phyloP scores from a whole-genome alignment of 2,329 filamentous ascomycete genomes.

The Arthrobotrys entomopaga region DNA sequence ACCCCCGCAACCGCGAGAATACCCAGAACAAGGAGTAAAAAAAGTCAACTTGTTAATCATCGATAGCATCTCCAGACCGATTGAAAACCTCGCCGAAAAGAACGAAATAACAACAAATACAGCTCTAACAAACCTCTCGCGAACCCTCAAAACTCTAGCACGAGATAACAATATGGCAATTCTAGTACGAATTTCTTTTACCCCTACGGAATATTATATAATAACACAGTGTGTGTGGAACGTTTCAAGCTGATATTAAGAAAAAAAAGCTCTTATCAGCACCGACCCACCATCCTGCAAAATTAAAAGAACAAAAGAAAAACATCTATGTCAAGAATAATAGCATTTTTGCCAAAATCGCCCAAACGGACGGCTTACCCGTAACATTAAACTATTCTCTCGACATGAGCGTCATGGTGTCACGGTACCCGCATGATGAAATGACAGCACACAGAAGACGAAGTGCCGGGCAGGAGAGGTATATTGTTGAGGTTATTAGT shows the following conservation, averaged over 20 bases:
- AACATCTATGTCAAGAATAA: conserved; percentile 19
- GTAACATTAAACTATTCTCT: conserved; percentile 20
- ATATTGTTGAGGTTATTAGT: conserved; percentile 29
- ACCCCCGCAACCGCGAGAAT: background rate
- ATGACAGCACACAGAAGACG: conserved; percentile 21
- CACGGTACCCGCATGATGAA: conserved; percentile 34
- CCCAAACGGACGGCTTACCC: conserved; percentile 26
- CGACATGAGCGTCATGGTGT: conserved; percentile 33
- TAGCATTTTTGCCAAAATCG: conserved; percentile 39
- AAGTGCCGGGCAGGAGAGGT: conserved; percentile 31
- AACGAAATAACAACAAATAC: conserved; percentile 26
- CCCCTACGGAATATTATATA: no score
- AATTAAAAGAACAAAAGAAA: conserved; percentile 20
- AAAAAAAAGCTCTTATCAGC: conserved; percentile 31
- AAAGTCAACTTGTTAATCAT: conserved; percentile 31
- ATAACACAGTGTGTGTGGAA: no score
- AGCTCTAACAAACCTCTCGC: conserved; percentile 16
- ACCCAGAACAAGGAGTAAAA: background rate
- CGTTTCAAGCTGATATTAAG: background rate
- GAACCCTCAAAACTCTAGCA: conserved; percentile 26
- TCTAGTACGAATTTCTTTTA: conserved; percentile 15
- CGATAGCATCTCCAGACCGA: conserved; percentile 46
- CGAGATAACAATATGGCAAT: conserved; percentile 33
- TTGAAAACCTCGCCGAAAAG: conserved; percentile 25
- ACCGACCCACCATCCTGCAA: conserved; percentile 4